These are phyloP conservation scores for Xerocomus amazonicus DNA, from an alignment of 1,284 basidiomycete species.

Conservation along the genomic window DNA sequence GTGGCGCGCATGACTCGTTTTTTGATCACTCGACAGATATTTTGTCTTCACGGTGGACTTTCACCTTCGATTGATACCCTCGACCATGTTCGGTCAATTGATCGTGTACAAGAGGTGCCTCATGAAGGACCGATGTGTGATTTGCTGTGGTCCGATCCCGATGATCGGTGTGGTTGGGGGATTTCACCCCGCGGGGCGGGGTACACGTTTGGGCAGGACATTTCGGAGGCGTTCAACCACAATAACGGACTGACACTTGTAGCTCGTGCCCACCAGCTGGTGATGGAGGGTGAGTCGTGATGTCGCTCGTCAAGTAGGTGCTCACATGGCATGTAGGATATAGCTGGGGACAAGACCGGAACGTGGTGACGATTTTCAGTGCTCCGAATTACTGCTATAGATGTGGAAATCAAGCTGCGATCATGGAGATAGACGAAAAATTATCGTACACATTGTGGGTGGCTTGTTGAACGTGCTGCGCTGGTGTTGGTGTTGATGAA, in stretches of 20 bases:
- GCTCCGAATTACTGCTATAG: constrained; percentile 99
- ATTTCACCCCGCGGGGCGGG: constrained; percentile 98
- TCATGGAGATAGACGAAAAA: constrained; percentile 99
- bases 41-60: constrained; percentile 97
- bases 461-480: constrained; percentile 4
- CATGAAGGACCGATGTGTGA: constrained; percentile 99
- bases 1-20: neutral
- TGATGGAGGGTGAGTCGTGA: constrained; percentile 84
- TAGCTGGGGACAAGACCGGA: constrained; percentile 98
- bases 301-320: neutral
- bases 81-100: constrained; percentile 97
- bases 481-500: constrained; percentile 13
- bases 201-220: constrained; percentile 99
- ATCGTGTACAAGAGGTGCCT: constrained; percentile 98
- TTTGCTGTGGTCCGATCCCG: constrained; percentile 98
- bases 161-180: constrained; percentile 99
- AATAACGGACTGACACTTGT: constrained; percentile 98
- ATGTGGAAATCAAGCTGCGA: constrained; percentile 99
- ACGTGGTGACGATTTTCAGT: constrained; percentile 99
- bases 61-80: constrained; percentile 99
- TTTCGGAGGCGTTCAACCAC: constrained; percentile 97
- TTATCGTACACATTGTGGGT: constrained; percentile 89
- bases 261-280: constrained; percentile 92
- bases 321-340: constrained; percentile 49
- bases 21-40: constrained; percentile 65